Evolutionary conservation across 768 basidiomycete species (phyloP).

Genomic region (Boletus barrowsii): DNA sequence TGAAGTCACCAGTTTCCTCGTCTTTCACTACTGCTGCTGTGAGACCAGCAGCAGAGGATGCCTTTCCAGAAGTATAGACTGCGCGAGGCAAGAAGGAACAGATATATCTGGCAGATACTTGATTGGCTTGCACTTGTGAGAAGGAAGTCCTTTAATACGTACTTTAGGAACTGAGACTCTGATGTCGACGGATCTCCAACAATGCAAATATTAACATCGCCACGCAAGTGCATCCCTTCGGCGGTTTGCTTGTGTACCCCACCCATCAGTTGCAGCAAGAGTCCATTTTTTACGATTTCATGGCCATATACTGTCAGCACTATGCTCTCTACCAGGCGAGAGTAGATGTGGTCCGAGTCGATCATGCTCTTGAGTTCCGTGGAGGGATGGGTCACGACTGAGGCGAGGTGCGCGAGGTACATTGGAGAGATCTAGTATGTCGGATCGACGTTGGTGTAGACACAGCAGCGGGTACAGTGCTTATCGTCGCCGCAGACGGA

Average conservation of each 20-base stretch:
- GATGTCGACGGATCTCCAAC: slow-evolving; percentile 96
- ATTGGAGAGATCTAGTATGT: too few relatives aligned
- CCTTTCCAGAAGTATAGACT: slow-evolving; percentile 99
- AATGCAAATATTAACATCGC: slow-evolving; percentile 97
- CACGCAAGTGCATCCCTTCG: slow-evolving; percentile 97
- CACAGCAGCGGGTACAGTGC: too few relatives aligned
- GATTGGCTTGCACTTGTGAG: not conserved
- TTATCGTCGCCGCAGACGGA: too few relatives aligned
- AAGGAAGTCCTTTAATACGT: slow-evolving; percentile 25
- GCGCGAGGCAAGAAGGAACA: slow-evolving; percentile 97
- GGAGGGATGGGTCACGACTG: too few relatives aligned
- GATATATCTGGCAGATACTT: slow-evolving; percentile 65
- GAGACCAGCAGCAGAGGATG: slow-evolving; percentile 96
- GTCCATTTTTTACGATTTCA: slow-evolving; percentile 98
- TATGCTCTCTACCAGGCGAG: slow-evolving; percentile 88
- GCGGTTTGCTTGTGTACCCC: slow-evolving; percentile 96
- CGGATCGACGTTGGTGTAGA: too few relatives aligned
- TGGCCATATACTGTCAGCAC: slow-evolving; percentile 99
- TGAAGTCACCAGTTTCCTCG: slow-evolving; percentile 98
- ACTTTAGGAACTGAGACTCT: slow-evolving; percentile 99
- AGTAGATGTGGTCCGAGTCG: slow-evolving; percentile 91
- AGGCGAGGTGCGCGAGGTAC: too few relatives aligned
- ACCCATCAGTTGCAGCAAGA: slow-evolving; percentile 95
- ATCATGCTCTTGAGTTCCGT: slow-evolving; percentile 96
- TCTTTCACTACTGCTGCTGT: slow-evolving; percentile 98